Base-by-base conservation (phyloP, 345 rosid species). In the Camelina neglecta region DNA sequence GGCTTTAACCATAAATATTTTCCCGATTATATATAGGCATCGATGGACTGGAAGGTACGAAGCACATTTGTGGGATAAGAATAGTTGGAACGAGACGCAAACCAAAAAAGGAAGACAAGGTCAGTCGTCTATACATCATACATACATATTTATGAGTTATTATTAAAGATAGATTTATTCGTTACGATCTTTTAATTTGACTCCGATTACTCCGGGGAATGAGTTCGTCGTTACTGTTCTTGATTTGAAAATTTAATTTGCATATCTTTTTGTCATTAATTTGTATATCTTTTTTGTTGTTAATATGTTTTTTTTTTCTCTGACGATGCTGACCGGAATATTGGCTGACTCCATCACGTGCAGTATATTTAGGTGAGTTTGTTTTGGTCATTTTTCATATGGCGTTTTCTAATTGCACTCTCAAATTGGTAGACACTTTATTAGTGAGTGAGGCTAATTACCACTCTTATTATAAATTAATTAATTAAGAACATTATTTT, bases 91-190 rank as follows among this genome's bases (percentile, higher is more conserved):
- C 71, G 95, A 86, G 56, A 81, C 95, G 4, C 95, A 89, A 49
- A 86, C 74, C 83, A 91, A 89, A 81, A 91, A 89, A 86, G 97
- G 97, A 57, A 57, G 93, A 74, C 97, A 91, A 88, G 97, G 97
- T 86, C 77, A 41, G 42, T 78, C 58, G 42, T 78, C 58, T 58
- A 26, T 38, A 44, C 38, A 23, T 16, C 26, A 42, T n/a, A 15
- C 7, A 4, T 63, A 21, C 38, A 26, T 7, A 36, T 48, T 18
- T 65, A 16, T 9, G 35, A 49, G 10, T 35, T 7, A 1, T 41
- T 41, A 53, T 8, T 47, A 47, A 20, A 66, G 11, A 39, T 9
- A 10, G 42, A 39, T 29, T n/a, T 29, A 31, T 47, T 39, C 23
- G 67, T 73, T 66, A 38, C 26, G 13, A 45, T 70, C 45, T 66